Percentiles rank a stretch among this genome's conserved stretches.
Evolutionary conservation across 2,329 filamentous ascomycete genomes (phyloP).

Genomic region (Neophaeococcomyces aloes): DNA sequence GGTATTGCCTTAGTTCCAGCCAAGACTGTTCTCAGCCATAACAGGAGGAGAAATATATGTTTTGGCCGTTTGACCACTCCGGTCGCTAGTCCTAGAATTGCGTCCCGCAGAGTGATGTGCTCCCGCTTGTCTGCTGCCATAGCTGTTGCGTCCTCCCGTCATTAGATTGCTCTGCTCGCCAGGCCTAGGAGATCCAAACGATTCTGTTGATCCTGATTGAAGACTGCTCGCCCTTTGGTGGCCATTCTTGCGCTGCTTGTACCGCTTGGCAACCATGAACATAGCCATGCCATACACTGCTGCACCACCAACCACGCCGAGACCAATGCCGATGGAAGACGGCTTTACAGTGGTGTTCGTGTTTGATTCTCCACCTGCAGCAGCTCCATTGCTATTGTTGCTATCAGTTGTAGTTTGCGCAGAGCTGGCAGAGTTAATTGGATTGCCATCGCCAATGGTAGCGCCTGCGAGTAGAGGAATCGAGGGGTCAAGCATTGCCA

Average conservation of each 20-base stretch:
- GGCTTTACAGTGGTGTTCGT: conserved; percentile 28
- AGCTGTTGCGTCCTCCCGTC: conserved; percentile 46
- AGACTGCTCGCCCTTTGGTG: conserved; percentile 71
- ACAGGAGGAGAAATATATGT: conserved; percentile 79
- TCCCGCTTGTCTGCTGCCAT: conserved; percentile 32
- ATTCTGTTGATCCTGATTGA: conserved; percentile 39
- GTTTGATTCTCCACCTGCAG: conserved; percentile 41
- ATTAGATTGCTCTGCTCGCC: conserved; percentile 30
- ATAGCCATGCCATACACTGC: conserved; percentile 87
- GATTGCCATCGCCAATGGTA: conserved; percentile 31
- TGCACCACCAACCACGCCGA: conserved; percentile 66
- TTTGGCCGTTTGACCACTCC: conserved; percentile 41
- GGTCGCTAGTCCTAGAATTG: conserved; percentile 50
- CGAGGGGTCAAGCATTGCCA: conserved; percentile 70
- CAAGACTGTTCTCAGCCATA: conserved; percentile 86
- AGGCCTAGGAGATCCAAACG: conserved; percentile 32
- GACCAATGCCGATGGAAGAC: conserved; percentile 55
- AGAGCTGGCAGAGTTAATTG: conserved; percentile 24
- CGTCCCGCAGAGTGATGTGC: conserved; percentile 30
- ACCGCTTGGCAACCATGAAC: conserved; percentile 83
- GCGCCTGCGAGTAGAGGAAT: conserved; percentile 56
- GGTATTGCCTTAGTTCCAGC: conserved; percentile 92
- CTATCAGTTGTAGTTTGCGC: conserved; percentile 29
- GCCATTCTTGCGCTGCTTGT: conserved; percentile 72
- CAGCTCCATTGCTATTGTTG: conserved; percentile 31